A percentile compares a stretch with the other conserved stretches of the same genome.
These are phyloP conservation scores for Acanthamoeba sp. DNA, from an alignment of 208 protist genomes.

Conservation along the genomic window DNA sequence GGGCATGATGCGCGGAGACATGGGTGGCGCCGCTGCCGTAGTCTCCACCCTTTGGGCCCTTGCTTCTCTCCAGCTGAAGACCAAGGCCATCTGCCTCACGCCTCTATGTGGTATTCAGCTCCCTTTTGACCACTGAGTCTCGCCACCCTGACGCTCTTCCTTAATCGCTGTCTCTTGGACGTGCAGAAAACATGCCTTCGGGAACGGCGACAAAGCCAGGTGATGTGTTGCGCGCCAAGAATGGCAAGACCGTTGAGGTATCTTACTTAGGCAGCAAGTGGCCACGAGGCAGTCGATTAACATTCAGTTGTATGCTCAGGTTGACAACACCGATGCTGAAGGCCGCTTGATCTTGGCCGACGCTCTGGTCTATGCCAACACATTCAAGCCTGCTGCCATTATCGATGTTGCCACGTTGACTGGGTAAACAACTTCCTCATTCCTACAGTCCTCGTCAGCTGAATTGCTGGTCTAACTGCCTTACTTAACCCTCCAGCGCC, in stretches of 20 bases:
- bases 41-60: slow-evolving; percentile 75
- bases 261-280: background rate
- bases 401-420: slow-evolving; percentile 88
- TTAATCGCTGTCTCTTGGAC: background rate
- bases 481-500: background rate
- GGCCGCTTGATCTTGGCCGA: slow-evolving; percentile 87
- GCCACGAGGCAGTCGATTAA: background rate
- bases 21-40: slow-evolving; percentile 86
- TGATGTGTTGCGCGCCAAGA: slow-evolving; percentile 82
- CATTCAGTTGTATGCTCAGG: background rate
- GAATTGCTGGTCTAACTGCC: background rate
- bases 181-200: slow-evolving; percentile 85
- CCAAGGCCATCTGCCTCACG: slow-evolving; percentile 79
- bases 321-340: slow-evolving; percentile 90
- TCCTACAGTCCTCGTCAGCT: too few species aligned
- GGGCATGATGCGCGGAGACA: slow-evolving; percentile 88
- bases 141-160: background rate
- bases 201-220: slow-evolving; percentile 85
- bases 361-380: slow-evolving; percentile 84
- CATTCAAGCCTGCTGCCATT: slow-evolving; percentile 75
- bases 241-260: slow-evolving; percentile 87
- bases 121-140: background rate
- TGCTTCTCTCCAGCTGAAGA: slow-evolving; percentile 47
- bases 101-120: slow-evolving; percentile 75
- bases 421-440: slow-evolving; percentile 69